Evolutionary conservation across 2,329 filamentous ascomycete species (phyloP), one percentile per base, ranked within the genome.

Genomic region (Aspergillus latus): DNA sequence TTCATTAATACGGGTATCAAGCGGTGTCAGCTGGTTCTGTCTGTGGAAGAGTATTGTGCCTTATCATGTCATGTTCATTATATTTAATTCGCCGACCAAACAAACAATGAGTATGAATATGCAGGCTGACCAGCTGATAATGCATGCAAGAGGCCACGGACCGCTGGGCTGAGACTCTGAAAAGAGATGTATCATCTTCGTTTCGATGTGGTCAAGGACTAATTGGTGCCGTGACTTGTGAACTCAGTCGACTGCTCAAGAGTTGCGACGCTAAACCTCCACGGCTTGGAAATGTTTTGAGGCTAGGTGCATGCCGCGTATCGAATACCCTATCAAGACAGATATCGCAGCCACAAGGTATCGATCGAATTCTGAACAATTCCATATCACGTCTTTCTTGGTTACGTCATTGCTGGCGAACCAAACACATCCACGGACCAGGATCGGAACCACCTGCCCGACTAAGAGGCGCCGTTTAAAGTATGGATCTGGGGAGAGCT

Each of bases 381-480:
- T 29, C 42, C 8, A 44, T 9, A 29, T 45, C 43, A n/a, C 43
- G 43, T 29, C 26, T 45, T 45, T 29, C 43, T 45, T 45, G 26
- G 43, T 42, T 45, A 52, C 50, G 50, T 52, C 42, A 52, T 52
- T 13, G 29, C 21, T 13, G 42, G 7, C 11, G 45, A 37, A 54
- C 10, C 40, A 5, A 32, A 37, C 42, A 30, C 43, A 26, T 54
- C 51, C 36, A 48, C 36, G 16, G 40, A 28, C 36, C 5, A n/a
- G 44, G 44, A 28, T 40, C 36, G 51, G 37, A 42, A 54, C 36
- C 44, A 43, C 15, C 51, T 49, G 52, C 46, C 39, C 37, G 48
- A 49, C 39, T 8, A 54, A 44, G 42, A 39, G 50, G 50, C 21
- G 21, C 21, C 21, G 21, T 21, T 21, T 21, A 15, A 16, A 49